phyloP scores from a whole-genome alignment of 139 green algal species.

The Nannochloris sp. region DNA sequence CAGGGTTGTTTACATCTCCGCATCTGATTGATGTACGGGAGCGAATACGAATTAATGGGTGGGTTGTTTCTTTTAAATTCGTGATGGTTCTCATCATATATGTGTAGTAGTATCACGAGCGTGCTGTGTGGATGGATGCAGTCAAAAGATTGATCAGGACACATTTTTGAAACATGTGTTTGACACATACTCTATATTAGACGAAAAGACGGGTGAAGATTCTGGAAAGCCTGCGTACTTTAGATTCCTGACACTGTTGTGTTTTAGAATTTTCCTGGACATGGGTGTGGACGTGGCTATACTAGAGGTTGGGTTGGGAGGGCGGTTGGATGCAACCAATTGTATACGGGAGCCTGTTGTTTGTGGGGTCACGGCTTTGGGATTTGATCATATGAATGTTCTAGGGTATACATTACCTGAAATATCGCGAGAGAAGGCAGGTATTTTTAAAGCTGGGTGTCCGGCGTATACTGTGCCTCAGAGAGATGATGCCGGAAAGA shows the following conservation, averaged over 20 bases:
- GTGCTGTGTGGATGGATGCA: conserved; percentile 16
- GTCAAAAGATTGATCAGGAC: conserved; percentile 21
- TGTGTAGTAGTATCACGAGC: background rate
- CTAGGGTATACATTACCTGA: conserved; percentile 83
- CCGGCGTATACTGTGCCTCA: conserved; percentile 74
- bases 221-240: conserved; percentile 87
- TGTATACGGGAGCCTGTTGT: conserved; percentile 42
- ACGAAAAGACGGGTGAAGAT: conserved; percentile 28
- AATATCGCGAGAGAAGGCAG: conserved; percentile 93
- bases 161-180: conserved; percentile 56
- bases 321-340: conserved; percentile 94
- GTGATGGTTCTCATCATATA: background rate
- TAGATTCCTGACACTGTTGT: conserved; percentile 86
- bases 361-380: conserved; percentile 76
- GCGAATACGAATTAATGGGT: conserved; percentile 74
- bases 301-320: conserved; percentile 92
- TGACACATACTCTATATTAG: conserved; percentile 36
- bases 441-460: conserved; percentile 72
- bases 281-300: conserved; percentile 74
- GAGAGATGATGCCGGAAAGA: conserved; percentile 60
- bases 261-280: conserved; percentile 55
- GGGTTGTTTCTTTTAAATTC: background rate
- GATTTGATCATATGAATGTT: conserved; percentile 93
- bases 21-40: conserved; percentile 83
- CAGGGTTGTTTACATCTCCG: conserved; percentile 81